Base-by-base conservation (phyloP, 441 rosid genomes). In the Manihot esculenta region DNA sequence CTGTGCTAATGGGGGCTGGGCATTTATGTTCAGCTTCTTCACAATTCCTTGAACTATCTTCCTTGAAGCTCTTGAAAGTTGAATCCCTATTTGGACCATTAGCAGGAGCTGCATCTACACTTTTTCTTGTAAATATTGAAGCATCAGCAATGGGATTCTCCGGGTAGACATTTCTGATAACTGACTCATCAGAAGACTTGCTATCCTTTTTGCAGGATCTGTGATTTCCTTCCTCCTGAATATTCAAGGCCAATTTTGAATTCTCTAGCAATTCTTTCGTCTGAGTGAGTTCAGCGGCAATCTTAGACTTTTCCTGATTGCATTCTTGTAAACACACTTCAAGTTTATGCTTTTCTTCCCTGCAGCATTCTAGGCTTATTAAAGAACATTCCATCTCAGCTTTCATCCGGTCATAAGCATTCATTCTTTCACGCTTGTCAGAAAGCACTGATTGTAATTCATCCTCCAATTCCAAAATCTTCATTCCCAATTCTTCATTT, bases 291-390 rank as follows among this genome's bases (percentile, higher is more conserved):
- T 96, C 98, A 65, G 68, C 75, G 24, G 83, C 81, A 74, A 95
- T 72, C 72, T 74, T 84, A 64, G 72, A 75, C 68, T 81, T 96
- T 74, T 86, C 96, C 77, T 87, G 87, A 1, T 77, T 76, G 81
- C 89, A 86, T 70, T 91, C 88, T 62, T 77, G 84, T 76, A 93
- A 74, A 71, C 77, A 79, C 74, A 80, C 85, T 88, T 96, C 93
- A 75, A 96, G 90, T 68, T 79, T 90, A 71, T 88, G 79, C 70
- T 96, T 93, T 81, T 96, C 99, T 86, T 91, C 98, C 84, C 88
- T 91, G 57, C 99, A 96, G 83, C 99, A 96, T 72, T 93, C 97
- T 1, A 93, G 97, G 83, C 98, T 96, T 77, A 96, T 87, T 64
- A 88, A 83, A 70, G 98, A 82, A 81, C 99, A 96, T 73, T 96